Evolutionary conservation across 2,329 filamentous ascomycete species (phyloP), one percentile per base, ranked within the genome.

Genomic region (Parastagonospora avenae): DNA sequence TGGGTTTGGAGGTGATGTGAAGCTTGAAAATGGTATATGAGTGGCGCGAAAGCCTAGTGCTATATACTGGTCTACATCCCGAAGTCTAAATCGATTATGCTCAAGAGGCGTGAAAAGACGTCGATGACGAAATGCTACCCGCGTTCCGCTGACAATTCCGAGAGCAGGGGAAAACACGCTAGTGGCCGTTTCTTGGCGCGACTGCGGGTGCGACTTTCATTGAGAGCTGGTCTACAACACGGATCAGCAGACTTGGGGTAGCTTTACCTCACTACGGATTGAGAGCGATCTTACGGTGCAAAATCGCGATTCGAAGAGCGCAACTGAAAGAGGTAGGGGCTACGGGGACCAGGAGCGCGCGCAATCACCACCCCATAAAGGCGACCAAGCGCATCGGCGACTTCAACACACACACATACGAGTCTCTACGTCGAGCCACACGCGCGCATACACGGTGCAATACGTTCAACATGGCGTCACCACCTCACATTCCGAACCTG

Each of bases 381-480:
- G 9, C 30, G 30, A 32, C 30, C n/a, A 4, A 3, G 30, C 30
- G 10, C 9, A 32, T 32, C 30, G 7, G 30, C 30, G 30, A 32
- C 30, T 11, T 32, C 19, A 32, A 32, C 30, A 4, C n/a, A 10
- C 30, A 32, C 30, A 2, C 30, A 32, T 32, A 32, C 30, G n/a
- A n/a, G n/a, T 31, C 24, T 14, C 38, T 38, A 38, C 35, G 4
- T 32, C n/a, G 12, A 42, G 9, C 35, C 4, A 24, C 19, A 24
- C 19, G 19, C 19, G 19, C 19, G 19, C 19, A 24, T 24, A 24
- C 19, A 24, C 24, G 35, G 27, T 28, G 37, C 38, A 30, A 27
- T 14, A 35, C 12, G 12, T 11, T 19, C 39, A 84, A 81, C 79
- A 84, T 85, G 60, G 86, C 85, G 39, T 84, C 85, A 76, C 69